Evolutionary conservation across 148 eudicot species (phyloP).

Genomic region (Fagopyrum esculentum): DNA sequence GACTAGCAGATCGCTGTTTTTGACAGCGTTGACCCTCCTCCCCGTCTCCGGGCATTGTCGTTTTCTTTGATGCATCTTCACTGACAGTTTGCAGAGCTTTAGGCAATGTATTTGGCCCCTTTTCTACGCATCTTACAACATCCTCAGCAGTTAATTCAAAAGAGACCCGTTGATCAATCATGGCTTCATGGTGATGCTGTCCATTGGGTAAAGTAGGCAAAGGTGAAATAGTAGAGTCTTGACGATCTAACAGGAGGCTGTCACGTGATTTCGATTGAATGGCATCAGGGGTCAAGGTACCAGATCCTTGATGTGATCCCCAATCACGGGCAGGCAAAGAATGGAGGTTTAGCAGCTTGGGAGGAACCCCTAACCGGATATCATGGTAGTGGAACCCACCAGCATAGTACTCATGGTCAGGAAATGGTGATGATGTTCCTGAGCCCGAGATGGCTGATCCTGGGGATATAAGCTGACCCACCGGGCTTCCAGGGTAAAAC

Average conservation of each 20-base stretch:
- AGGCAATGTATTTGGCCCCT: slow-evolving; percentile 42
- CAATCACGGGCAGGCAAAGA: slow-evolving; percentile 39
- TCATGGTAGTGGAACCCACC: slow-evolving; percentile 45
- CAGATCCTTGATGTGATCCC: slow-evolving; percentile 67
- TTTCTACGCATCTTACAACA: slow-evolving; percentile 77
- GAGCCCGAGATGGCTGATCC: slow-evolving; percentile 77
- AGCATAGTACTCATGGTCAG: slow-evolving; percentile 53
- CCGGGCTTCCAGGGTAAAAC: slow-evolving; percentile 85
- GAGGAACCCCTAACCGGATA: slow-evolving; percentile 39
- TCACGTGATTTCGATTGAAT: slow-evolving; percentile 36
- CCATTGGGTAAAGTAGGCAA: slow-evolving; percentile 30
- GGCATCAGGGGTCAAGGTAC: slow-evolving; percentile 65
- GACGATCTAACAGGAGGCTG: slow-evolving; percentile 31
- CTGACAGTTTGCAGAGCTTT: slow-evolving; percentile 27
- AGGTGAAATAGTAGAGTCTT: slow-evolving; percentile 46
- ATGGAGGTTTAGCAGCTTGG: slow-evolving; percentile 53
- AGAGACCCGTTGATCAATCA: slow-evolving; percentile 63
- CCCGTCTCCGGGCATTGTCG: slow-evolving; percentile 18
- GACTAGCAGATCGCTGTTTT: slow-evolving; percentile 65
- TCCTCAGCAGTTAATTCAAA: slow-evolving; percentile 80
- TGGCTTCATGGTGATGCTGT: slow-evolving; percentile 28
- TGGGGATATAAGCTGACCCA: slow-evolving; percentile 80
- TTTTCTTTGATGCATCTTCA: slow-evolving; percentile 17
- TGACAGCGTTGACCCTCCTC: slow-evolving; percentile 48
- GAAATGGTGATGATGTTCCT: slow-evolving; percentile 88